These are phyloP conservation scores for Lactuca saligna DNA, from an alignment of 129 eudicot species.

Conservation along the genomic window DNA sequence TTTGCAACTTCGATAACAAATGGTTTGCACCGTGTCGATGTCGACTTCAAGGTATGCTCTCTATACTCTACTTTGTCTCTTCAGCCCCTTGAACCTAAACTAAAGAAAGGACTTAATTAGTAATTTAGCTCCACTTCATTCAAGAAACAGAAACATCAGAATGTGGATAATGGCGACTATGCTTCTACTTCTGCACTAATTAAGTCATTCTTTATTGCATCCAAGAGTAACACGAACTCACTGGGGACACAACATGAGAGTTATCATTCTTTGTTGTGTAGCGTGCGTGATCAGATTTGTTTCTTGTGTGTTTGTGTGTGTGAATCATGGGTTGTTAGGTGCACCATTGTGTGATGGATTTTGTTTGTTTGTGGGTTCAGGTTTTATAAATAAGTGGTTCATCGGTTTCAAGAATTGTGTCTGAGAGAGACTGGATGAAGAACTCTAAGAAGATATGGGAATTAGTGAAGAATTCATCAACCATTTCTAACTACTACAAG, in stretches of 20 bases:
- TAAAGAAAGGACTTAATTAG: constrained; percentile 55
- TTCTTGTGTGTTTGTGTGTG: constrained; percentile 24
- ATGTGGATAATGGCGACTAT: constrained; percentile 28
- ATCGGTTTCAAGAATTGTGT: constrained; percentile 78
- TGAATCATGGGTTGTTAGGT: constrained; percentile 17
- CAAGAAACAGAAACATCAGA: constrained; percentile 39
- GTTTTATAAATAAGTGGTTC: constrained; percentile 70
- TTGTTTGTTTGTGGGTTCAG: constrained; percentile 32
- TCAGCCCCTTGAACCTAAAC: no score
- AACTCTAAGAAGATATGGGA: constrained; percentile 94
- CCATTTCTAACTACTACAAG: constrained; percentile 62
- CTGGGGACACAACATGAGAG: constrained; percentile 53
- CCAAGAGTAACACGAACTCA: constrained; percentile 40
- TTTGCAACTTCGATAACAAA: no score
- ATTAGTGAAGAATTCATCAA: constrained; percentile 70
- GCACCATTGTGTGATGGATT: neutral
- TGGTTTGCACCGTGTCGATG: no score
- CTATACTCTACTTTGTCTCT: no score
- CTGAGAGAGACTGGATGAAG: constrained; percentile 97
- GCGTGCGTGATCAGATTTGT: constrained; percentile 72
- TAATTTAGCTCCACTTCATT: constrained; percentile 71
- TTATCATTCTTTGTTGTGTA: constrained; percentile 53
- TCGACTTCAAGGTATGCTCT: no score
- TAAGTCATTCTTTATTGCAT: constrained; percentile 57
- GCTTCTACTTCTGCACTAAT: constrained; percentile 41